Base-by-base conservation (phyloP, 2,329 filamentous ascomycete genomes). In the Fusarium falciforme region DNA sequence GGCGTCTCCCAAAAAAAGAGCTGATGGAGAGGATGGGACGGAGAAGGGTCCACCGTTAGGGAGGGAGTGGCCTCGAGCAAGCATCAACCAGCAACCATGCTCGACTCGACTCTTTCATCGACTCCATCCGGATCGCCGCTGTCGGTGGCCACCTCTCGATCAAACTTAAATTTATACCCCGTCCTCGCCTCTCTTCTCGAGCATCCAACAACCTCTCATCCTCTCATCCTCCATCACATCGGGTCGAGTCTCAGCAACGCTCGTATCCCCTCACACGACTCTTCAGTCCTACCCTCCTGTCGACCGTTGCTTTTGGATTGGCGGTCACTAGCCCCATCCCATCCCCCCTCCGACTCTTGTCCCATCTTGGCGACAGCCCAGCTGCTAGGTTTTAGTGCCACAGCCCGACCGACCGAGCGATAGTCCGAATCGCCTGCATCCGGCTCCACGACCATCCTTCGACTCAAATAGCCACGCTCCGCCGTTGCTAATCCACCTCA, bases 321-420 rank as follows among this genome's bases (percentile, higher is more conserved):
- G 68, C 66, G 62, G 68, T 77, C 70, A 71, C 67, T 60, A 54
- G 36, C 38, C 67, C 47, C 49, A 31, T 61, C 61, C 67, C 67
- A 61, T 63, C 44, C 44, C 49, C 64, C 55, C 62, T 44, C 72
- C 70, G 58, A 72, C 47, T 69, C 73, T 76, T 73, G 64, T 61
- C 72, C 61, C 65, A 60, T 67, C 77, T 77, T 74, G 72, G 76
- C 72, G 55, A 66, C 72, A 76, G 70, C 52, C 64, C 49, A 70
- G 71, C 57, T 54, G 47, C 27, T 54, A 54, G 47, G 47, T 54
- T 9, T 31, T 69, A 70, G 67, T 60, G 72, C 60, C 74, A 71
- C 72, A 68, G 64, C 72, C 77, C 76, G 75, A 79, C 76, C 72
- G 69, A 71, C 77, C 77, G 75, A 78, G 75, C 77, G 77, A 78